Percentiles rank a stretch among this genome's conserved stretches.
phyloP scores from a whole-genome alignment of 352 stramenopile genomes.

The Phytophthora macrochlamydospora region DNA sequence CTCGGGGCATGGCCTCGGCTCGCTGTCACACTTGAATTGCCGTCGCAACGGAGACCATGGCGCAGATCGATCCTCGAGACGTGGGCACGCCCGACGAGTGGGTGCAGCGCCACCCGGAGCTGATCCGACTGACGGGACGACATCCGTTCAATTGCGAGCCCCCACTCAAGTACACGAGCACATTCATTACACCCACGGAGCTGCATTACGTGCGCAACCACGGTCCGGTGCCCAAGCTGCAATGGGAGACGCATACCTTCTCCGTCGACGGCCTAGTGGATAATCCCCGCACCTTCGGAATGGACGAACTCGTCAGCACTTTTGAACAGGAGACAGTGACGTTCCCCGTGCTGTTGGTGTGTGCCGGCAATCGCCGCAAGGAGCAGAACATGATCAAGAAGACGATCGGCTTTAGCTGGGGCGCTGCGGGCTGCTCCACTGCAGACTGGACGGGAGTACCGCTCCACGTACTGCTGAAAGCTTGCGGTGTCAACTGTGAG shows the following conservation, averaged over 20 bases:
- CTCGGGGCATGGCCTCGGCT: conserved; percentile 4
- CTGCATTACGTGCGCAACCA: conserved; percentile 96
- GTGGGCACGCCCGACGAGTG: conserved; percentile 86
- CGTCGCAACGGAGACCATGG: conserved; percentile 8
- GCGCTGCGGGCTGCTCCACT: conserved; percentile 83
- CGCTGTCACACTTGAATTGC: conserved; percentile 1
- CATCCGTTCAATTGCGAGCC: conserved; percentile 96
- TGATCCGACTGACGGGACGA: conserved; percentile 91
- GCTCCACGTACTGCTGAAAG: conserved; percentile 82
- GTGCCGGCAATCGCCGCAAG: conserved; percentile 94
- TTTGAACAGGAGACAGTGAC: conserved; percentile 51
- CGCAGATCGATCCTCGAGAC: conserved; percentile 44
- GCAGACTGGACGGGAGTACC: conserved; percentile 90
- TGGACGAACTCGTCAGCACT: conserved; percentile 38
- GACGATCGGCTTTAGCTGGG: conserved; percentile 95
- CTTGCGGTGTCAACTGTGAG: conserved; percentile 63
- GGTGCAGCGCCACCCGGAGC: conserved; percentile 81
- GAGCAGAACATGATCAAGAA: conserved; percentile 96
- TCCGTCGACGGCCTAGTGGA: conserved; percentile 64
- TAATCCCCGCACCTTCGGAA: conserved; percentile 49
- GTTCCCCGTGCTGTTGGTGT: conserved; percentile 92
- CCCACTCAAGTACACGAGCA: conserved; percentile 74
- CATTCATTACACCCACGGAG: conserved; percentile 91
- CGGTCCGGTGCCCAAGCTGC: conserved; percentile 84
- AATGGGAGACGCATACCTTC: conserved; percentile 78